phyloP scores from a whole-genome alignment of 345 rosid species.

The Eucalyptus virginea region DNA sequence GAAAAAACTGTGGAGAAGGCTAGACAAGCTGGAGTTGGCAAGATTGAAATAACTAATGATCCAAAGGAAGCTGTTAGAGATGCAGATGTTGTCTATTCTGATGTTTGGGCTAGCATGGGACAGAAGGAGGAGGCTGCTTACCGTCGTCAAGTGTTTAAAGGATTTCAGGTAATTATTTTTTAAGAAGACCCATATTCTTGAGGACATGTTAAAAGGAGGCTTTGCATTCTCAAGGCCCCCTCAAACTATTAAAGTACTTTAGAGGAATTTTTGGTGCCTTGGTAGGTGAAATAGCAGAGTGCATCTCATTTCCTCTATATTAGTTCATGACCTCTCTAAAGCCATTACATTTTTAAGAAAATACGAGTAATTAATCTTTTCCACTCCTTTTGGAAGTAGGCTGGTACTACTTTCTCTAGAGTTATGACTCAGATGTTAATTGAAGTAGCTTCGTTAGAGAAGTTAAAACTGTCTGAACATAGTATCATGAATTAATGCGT shows the following conservation, averaged over 20 bases:
- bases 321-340: not conserved
- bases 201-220: not conserved
- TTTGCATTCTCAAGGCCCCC: not conserved
- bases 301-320: not conserved
- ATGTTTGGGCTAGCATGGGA: slow-evolving; percentile 99
- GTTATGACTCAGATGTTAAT: not conserved
- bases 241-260: not conserved
- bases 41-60: slow-evolving; percentile 84
- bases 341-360: not conserved
- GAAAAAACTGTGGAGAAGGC: slow-evolving; percentile 68
- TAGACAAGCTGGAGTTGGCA: slow-evolving; percentile 61
- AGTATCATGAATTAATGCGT: not conserved
- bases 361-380: not conserved
- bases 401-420: not conserved
- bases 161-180: slow-evolving; percentile 59
- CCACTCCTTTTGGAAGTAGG: not conserved
- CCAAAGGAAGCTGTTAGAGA: slow-evolving; percentile 78
- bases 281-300: not conserved
- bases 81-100: slow-evolving; percentile 98
- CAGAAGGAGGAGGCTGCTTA: slow-evolving; percentile 92
- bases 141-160: slow-evolving; percentile 72
- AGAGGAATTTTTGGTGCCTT: not conserved
- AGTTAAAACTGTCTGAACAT: not conserved
- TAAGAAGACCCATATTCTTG: not conserved
- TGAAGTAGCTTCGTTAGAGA: not conserved